These are phyloP conservation scores for Diplotaxis tenuifolia DNA, from an alignment of 345 rosid species.

Conservation along the genomic window DNA sequence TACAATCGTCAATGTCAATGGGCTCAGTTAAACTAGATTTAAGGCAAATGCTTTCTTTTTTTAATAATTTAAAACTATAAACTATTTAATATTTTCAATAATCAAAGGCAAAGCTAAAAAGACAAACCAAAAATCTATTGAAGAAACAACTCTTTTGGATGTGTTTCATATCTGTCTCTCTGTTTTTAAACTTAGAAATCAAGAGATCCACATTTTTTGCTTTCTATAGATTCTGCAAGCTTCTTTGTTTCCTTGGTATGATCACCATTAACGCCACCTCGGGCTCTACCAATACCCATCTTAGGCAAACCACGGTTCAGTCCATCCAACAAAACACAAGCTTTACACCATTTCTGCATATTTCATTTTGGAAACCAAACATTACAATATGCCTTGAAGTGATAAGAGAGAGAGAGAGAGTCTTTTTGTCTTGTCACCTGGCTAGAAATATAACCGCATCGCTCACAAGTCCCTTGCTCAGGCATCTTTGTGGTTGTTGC, in stretches of 20 bases:
- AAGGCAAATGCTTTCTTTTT: not conserved
- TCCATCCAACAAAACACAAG: constrained; percentile 89
- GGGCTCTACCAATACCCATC: constrained; percentile 72
- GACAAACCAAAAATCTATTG: not conserved
- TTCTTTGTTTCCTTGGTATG: constrained; percentile 35
- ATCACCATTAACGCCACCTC: constrained; percentile 43
- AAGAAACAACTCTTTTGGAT: not conserved
- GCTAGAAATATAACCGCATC: constrained; percentile 93
- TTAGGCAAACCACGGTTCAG: constrained; percentile 85
- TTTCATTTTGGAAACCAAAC: not conserved
- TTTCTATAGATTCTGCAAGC: constrained; percentile 46
- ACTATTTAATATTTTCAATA: not conserved
- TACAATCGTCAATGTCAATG: constrained; percentile 29
- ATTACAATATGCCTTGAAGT: not conserved
- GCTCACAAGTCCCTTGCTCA: constrained; percentile 91
- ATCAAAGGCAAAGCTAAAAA: not conserved
- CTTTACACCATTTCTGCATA: constrained; percentile 94
- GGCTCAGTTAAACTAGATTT: not conserved
- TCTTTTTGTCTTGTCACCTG: constrained; percentile 50
- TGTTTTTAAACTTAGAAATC: constrained; percentile 41
- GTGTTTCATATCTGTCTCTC: not conserved
- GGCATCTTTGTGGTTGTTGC: constrained; percentile 84
- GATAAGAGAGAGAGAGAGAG: not conserved
- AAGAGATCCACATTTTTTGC: constrained; percentile 74
- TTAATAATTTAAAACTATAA: not conserved